These are phyloP conservation scores for Pterocarpus macrocarpus DNA, from an alignment of 306 rosid genomes.

Conservation along the genomic window DNA sequence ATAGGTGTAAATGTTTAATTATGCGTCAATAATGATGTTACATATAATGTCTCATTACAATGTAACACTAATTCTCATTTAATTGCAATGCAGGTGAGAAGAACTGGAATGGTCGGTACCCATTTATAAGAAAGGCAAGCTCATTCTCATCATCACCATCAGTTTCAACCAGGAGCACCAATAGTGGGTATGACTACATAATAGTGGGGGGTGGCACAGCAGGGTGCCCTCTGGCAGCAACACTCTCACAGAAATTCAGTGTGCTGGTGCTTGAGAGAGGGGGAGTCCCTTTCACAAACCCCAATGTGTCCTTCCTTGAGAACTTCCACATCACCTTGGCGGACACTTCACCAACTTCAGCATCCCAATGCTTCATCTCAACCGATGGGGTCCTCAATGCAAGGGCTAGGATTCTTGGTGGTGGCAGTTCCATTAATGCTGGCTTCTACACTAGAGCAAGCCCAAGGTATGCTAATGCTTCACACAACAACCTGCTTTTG, in stretches of 20 bases:
- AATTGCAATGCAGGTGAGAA: neutral
- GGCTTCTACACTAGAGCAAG: slow-evolving; percentile 88
- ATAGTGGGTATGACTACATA: slow-evolving; percentile 69
- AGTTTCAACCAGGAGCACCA: slow-evolving; percentile 36
- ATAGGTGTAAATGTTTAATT: no score
- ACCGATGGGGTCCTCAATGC: slow-evolving; percentile 82
- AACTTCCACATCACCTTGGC: slow-evolving; percentile 78
- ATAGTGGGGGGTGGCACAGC: slow-evolving; percentile 90
- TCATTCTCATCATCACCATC: slow-evolving; percentile 56
- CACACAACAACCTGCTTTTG: neutral
- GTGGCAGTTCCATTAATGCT: slow-evolving; percentile 76
- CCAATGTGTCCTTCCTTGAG: slow-evolving; percentile 64
- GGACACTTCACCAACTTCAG: slow-evolving; percentile 73
- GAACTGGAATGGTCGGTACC: slow-evolving; percentile 49
- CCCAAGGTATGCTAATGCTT: slow-evolving; percentile 51
- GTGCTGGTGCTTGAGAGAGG: slow-evolving; percentile 84
- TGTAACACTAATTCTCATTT: no score
- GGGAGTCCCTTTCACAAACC: slow-evolving; percentile 77
- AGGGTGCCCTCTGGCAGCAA: slow-evolving; percentile 87
- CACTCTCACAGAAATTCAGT: slow-evolving; percentile 67
- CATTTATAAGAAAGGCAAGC: slow-evolving; percentile 74
- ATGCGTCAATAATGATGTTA: no score
- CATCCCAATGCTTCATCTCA: slow-evolving; percentile 74
- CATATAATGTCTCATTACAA: no score
- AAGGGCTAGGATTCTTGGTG: slow-evolving; percentile 81